Evolutionary conservation across 1,284 basidiomycete species (phyloP), one percentile per base, ranked within the genome.

Genomic region (Microbotryomycetes sp.): DNA sequence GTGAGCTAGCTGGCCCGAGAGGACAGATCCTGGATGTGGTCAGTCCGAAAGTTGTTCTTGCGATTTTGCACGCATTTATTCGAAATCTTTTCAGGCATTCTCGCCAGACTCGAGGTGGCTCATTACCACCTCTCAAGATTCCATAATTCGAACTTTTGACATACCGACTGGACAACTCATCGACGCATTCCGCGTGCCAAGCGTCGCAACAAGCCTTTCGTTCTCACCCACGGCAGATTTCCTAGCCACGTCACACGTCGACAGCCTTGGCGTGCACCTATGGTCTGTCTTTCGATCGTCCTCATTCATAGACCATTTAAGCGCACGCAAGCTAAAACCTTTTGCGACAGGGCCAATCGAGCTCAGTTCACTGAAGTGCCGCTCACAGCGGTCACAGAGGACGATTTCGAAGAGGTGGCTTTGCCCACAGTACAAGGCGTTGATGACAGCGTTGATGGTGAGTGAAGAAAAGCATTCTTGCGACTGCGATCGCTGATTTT

Each of bases 141-240:
- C 89, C 1, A 81, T 88, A 52, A 89, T 98, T 68, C 85, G 96
- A 50, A 98, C 96, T 0, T 98, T 91, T 73, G 96, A 99, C 74
- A 83, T 99, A 23, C 94, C 96, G 0, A 91, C 91, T 11, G 91
- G 92, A 3, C 81, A 85, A 28, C 79, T 98, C 41, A 89, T 99
- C 56, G 91, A 98, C 72, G 90, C 86, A 0, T 98, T 98, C 81
- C 82, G 83, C 56, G 91, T 91, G 3, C 78, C 87, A n/a, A 91
- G 86, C 65, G 83, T 96, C 21, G 91, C 93, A 2, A 94, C 91
- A 0, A 91, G 87, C 70, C 76, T 99, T 23, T 82, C 89, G 0
- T 96, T 98, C 74, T 97, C 91, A 0, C 96, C 96, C 0, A 88
- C 91, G 0, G 88, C 88, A 61, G 96, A 98, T 75, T 98, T 99